A percentile compares a stretch with the other conserved stretches of the same genome.
phyloP scores from a whole-genome alignment of 2,329 filamentous ascomycete genomes.

The Xylaria digitata region DNA sequence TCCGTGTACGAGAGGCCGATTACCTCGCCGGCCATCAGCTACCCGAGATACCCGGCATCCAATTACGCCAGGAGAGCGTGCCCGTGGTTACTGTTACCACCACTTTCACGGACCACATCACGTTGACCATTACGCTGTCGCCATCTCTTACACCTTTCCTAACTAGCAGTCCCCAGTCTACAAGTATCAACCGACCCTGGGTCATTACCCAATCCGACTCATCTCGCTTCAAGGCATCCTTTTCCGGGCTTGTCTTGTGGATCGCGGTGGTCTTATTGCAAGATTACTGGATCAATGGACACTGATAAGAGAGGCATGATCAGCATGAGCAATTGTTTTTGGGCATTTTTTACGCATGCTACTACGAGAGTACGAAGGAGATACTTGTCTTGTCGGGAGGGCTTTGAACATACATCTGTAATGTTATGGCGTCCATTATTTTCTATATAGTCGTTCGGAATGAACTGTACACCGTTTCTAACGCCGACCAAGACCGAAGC shows the following conservation, averaged over 20 bases:
- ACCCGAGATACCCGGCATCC: constrained; percentile 45
- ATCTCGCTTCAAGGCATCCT: constrained; percentile 38
- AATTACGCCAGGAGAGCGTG: constrained; percentile 47
- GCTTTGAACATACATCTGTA: constrained; percentile 41
- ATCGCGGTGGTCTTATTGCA: constrained; percentile 41
- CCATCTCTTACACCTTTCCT: constrained; percentile 39
- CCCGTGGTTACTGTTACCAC: constrained; percentile 40
- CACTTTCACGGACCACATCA: constrained; percentile 41
- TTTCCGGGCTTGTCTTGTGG: constrained; percentile 46
- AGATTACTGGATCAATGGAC: constrained; percentile 46
- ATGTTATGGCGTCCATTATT: constrained; percentile 40
- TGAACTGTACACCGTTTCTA: constrained; percentile 36
- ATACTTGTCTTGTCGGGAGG: constrained; percentile 24
- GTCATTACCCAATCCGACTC: constrained; percentile 41
- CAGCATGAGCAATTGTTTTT: constrained; percentile 29
- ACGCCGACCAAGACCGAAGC: constrained; percentile 32
- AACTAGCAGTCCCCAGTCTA: constrained; percentile 32
- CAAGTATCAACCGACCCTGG: constrained; percentile 44
- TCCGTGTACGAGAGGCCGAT: constrained; percentile 46
- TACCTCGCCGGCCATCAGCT: constrained; percentile 48
- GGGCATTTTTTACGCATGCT: constrained; percentile 36
- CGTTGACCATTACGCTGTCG: constrained; percentile 36
- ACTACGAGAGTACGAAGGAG: constrained; percentile 24
- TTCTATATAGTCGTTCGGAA: constrained; percentile 39
- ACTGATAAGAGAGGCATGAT: constrained; percentile 35